Percentiles rank a stretch among this genome's conserved stretches.
These are phyloP conservation scores for Rhizopogon roseolus DNA, from an alignment of 768 basidiomycete genomes.

Conservation along the genomic window DNA sequence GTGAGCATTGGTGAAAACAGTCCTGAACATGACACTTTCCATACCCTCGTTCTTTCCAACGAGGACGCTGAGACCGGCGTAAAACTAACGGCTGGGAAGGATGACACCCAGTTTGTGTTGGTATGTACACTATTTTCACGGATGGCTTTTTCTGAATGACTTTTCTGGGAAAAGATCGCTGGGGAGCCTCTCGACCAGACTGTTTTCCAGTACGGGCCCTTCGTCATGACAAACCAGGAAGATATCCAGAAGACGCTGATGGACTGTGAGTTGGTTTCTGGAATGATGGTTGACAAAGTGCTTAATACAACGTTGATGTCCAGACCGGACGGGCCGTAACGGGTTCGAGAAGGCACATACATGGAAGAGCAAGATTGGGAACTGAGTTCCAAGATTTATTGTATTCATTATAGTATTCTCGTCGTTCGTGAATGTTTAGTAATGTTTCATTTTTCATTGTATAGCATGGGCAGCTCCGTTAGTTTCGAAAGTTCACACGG, in stretches of 20 bases:
- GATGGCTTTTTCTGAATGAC: conserved; percentile 1
- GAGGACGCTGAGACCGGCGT: conserved; percentile 62
- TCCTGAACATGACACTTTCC: conserved; percentile 48
- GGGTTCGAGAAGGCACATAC: conserved; percentile 88
- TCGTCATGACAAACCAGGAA: conserved; percentile 77
- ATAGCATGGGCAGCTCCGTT: no score
- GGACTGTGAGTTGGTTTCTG: conserved; percentile 56
- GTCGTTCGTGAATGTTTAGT: not conserved
- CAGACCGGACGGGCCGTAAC: conserved; percentile 71
- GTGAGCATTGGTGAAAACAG: conserved; percentile 53
- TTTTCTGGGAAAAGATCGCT: conserved; percentile 46
- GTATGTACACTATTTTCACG: conserved; percentile 32
- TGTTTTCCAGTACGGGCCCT: conserved; percentile 84
- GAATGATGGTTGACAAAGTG: not conserved
- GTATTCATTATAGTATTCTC: not conserved
- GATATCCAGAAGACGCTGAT: conserved; percentile 79
- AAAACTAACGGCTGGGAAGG: conserved; percentile 49
- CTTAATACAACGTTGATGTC: conserved; percentile 1
- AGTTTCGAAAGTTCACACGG: no score
- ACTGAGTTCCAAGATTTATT: conserved; percentile 5
- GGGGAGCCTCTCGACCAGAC: conserved; percentile 88
- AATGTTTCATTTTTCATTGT: not conserved
- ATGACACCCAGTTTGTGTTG: conserved; percentile 71
- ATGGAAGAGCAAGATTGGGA: conserved; percentile 83
- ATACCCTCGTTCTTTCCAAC: conserved; percentile 82